Evolutionary conservation across 164 flowering plant species (phyloP).

Genomic region (Berberis thunbergii): DNA sequence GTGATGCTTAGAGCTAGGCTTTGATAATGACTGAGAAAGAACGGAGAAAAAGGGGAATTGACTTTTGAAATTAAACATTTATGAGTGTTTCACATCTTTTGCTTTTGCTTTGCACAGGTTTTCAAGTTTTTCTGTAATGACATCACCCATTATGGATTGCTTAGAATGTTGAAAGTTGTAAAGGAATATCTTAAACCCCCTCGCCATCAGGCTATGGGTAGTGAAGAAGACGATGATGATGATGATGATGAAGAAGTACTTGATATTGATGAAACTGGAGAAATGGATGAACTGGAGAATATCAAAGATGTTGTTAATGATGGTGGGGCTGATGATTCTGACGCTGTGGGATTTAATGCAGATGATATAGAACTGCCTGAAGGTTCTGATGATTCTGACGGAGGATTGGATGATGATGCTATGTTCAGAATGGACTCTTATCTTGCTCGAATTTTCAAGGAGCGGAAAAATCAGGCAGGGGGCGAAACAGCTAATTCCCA

Average conservation of each 20-base stretch:
- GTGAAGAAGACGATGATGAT: conserved; percentile 30
- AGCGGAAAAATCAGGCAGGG: conserved; percentile 65
- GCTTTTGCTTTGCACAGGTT: conserved; percentile 38
- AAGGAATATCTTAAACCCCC: conserved; percentile 78
- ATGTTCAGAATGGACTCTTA: conserved; percentile 93
- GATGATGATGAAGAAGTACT: conserved; percentile 68
- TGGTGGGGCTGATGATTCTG: conserved; percentile 65
- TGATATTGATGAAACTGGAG: conserved; percentile 74
- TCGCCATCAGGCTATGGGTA: conserved; percentile 44
- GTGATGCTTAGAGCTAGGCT: no score
- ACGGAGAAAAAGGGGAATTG: no score
- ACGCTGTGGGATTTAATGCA: conserved; percentile 28
- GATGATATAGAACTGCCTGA: conserved; percentile 33
- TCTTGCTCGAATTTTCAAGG: conserved; percentile 65
- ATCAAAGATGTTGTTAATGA: conserved; percentile 62
- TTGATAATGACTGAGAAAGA: no score
- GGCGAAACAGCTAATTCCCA: conserved; percentile 82
- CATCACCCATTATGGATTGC: conserved; percentile 54
- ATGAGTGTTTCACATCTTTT: background rate
- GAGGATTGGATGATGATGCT: conserved; percentile 92
- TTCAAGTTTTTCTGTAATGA: conserved; percentile 62
- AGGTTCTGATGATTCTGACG: conserved; percentile 72
- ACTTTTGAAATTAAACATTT: no score
- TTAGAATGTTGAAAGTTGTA: conserved; percentile 37
- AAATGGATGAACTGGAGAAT: conserved; percentile 57